phyloP scores from a whole-genome alignment of 306 rosid genomes.

The Vigna mungo region DNA sequence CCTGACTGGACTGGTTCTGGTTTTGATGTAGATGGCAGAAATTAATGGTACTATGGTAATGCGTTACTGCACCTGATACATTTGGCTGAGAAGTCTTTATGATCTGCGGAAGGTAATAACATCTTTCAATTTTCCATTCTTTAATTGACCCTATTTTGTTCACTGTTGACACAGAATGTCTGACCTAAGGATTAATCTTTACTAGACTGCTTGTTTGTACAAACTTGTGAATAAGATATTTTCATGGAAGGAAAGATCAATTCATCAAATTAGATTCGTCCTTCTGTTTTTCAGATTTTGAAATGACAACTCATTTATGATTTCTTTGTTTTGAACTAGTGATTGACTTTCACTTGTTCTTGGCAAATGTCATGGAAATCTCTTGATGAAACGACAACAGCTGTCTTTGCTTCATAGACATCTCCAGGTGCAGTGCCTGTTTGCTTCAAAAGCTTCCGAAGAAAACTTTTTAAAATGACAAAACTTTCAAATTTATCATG shows the following conservation, averaged over 20 bases:
- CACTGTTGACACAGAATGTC: not conserved
- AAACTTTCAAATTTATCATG: not conserved
- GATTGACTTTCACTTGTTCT: not conserved
- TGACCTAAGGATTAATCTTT: not conserved
- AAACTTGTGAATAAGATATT: not conserved
- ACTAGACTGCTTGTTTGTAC: not conserved
- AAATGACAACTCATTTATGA: not conserved
- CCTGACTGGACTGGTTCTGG: constrained; percentile 95
- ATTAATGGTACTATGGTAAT: constrained; percentile 32
- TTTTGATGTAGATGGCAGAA: constrained; percentile 81
- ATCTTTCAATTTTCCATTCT: constrained; percentile 36
- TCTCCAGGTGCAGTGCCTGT: not conserved
- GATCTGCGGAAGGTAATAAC: constrained; percentile 41
- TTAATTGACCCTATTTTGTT: not conserved
- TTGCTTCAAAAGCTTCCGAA: not conserved
- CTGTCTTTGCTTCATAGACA: not conserved
- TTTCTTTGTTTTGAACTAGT: not conserved
- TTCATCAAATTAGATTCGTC: not conserved
- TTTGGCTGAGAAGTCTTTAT: constrained; percentile 35
- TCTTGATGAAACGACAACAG: not conserved
- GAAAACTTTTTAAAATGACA: not conserved
- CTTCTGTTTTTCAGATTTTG: not conserved
- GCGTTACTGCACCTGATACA: constrained; percentile 35
- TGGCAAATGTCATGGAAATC: not conserved
- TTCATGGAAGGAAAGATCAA: not conserved